Conservation (phyloP, 2,329 filamentous ascomycete genomes). For the Colletotrichum tabaci region DNA sequence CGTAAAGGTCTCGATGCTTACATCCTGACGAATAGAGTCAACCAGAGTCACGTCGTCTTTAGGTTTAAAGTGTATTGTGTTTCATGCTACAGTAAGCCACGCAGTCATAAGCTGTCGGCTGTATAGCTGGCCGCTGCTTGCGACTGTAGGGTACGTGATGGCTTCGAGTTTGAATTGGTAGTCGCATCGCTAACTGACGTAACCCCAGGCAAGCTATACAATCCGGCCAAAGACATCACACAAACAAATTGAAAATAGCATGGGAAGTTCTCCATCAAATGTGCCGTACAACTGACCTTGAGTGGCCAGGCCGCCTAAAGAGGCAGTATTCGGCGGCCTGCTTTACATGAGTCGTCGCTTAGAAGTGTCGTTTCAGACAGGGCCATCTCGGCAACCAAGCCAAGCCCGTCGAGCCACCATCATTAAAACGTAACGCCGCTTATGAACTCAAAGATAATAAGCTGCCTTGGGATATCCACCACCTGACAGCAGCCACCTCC, state of each 20-base stretch:
- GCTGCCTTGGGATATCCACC: not conserved
- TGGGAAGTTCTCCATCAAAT: not conserved
- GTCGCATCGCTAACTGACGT: not conserved
- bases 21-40: too few species aligned
- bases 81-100: too few species aligned
- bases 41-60: too few species aligned
- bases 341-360: not conserved
- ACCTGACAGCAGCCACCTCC: slow-evolving; percentile 4
- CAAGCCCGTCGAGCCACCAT: not conserved
- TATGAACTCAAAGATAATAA: not conserved
- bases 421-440: not conserved
- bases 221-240: too few species aligned
- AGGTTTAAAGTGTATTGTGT: too few species aligned
- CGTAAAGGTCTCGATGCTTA: too few species aligned
- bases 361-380: not conserved
- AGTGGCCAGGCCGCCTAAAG: not conserved
- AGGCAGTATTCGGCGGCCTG: not conserved
- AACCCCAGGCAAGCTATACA: not conserved
- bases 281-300: too few species aligned
- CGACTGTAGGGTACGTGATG: not conserved
- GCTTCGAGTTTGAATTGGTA: not conserved
- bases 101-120: too few species aligned
- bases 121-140: too few species aligned
- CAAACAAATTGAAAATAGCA: not conserved
- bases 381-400: not conserved